phyloP scores from a whole-genome alignment of 768 basidiomycete genomes.

The Lactarius sp. region DNA sequence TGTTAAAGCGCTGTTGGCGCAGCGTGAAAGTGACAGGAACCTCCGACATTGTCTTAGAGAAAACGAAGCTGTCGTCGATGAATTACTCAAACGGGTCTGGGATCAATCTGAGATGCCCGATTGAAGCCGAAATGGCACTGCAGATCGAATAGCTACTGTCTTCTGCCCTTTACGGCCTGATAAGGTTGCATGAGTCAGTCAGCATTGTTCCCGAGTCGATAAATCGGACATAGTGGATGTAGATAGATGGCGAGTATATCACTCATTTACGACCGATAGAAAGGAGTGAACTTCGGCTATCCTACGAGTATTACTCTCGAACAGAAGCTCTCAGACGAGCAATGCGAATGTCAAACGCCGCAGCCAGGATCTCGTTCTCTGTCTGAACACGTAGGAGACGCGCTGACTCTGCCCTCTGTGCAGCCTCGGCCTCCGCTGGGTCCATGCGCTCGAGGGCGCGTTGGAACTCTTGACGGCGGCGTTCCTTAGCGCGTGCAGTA shows the following conservation, averaged over 20 bases:
- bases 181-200: too few relatives aligned
- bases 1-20: neutral
- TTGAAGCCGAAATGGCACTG: too few relatives aligned
- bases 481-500: neutral
- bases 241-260: too few relatives aligned
- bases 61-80: neutral
- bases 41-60: neutral
- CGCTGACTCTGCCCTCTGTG: neutral
- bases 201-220: too few relatives aligned
- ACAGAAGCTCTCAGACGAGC: neutral
- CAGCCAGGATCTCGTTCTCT: neutral
- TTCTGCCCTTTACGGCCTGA: too few relatives aligned
- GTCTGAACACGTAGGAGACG: neutral
- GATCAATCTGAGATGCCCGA: too few relatives aligned
- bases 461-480: neutral
- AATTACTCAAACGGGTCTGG: too few relatives aligned
- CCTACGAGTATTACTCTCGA: neutral
- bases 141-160: too few relatives aligned
- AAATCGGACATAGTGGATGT: too few relatives aligned
- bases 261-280: too few relatives aligned
- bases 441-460: neutral
- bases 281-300: neutral
- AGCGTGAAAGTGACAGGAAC: neutral
- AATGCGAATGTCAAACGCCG: neutral
- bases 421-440: neutral